These are phyloP conservation scores for Hapsidospora chrysogenum DNA, from an alignment of 495 filamentous ascomycete genomes.

Conservation along the genomic window DNA sequence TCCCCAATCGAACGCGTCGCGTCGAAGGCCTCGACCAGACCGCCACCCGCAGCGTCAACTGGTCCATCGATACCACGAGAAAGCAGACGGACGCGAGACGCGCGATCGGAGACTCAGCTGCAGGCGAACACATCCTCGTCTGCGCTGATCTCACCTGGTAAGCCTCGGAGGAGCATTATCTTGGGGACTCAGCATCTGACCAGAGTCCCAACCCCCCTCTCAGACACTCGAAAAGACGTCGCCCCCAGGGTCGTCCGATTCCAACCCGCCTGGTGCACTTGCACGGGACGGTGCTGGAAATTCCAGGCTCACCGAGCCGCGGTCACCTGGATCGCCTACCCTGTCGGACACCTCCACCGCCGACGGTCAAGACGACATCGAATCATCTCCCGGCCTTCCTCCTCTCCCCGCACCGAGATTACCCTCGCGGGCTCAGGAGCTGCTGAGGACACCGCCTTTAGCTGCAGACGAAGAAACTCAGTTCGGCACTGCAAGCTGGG, in stretches of 20 bases:
- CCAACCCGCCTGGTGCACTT: slow-evolving; percentile 33
- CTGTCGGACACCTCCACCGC: slow-evolving; percentile 36
- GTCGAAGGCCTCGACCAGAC: slow-evolving; percentile 1
- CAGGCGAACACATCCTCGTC: slow-evolving; percentile 36
- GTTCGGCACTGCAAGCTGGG: slow-evolving; percentile 55
- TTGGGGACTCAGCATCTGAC: too few species aligned
- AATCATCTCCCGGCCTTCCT: slow-evolving; percentile 34
- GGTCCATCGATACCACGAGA: too few species aligned
- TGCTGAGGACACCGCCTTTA: slow-evolving; percentile 32
- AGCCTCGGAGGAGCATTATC: too few species aligned
- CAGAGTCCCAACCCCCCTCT: too few species aligned
- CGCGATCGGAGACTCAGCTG: slow-evolving; percentile 25
- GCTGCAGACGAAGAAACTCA: slow-evolving; percentile 10
- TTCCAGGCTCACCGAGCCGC: slow-evolving; percentile 9
- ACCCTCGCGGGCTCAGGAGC: slow-evolving; percentile 25
- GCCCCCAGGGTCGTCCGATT: slow-evolving; percentile 24
- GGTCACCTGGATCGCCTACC: slow-evolving; percentile 20
- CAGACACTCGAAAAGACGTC: slow-evolving; percentile 27
- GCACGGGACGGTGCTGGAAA: slow-evolving; percentile 29
- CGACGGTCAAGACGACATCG: slow-evolving; percentile 20
- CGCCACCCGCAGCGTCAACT: slow-evolving; percentile 1
- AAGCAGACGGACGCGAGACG: too few species aligned
- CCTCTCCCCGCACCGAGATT: slow-evolving; percentile 31
- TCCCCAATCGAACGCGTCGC: slow-evolving; percentile 3
- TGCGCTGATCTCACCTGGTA: slow-evolving; percentile 38